phyloP scores from a whole-genome alignment of 257 asterid genomes.

The Avicennia marina region DNA sequence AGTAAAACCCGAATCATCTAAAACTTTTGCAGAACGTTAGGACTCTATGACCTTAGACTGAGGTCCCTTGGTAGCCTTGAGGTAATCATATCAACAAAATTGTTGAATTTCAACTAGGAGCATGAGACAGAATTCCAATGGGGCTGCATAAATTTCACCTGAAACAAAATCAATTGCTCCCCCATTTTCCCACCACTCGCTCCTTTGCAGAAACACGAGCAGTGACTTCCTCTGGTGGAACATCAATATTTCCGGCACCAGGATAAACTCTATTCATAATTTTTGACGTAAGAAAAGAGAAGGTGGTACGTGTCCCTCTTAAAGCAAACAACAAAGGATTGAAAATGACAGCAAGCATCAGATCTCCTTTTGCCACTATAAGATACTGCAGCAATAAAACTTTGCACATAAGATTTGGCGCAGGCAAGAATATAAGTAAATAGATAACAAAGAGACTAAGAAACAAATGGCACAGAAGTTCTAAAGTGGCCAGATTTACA shows the following conservation, averaged over 20 bases:
- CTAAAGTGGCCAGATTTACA: too few species aligned
- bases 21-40: conserved; percentile 3
- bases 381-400: conserved; percentile 45
- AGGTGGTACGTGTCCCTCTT: conserved; percentile 62
- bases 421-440: neutral
- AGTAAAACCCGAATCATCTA: conserved; percentile 1
- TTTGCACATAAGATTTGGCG: conserved; percentile 1
- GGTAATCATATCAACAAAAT: neutral
- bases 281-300: conserved; percentile 45
- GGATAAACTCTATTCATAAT: conserved; percentile 31
- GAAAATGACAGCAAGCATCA: conserved; percentile 68
- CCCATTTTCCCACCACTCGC: conserved; percentile 77
- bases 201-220: conserved; percentile 62
- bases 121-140: neutral
- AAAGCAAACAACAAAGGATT: conserved; percentile 74
- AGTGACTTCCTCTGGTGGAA: conserved; percentile 43
- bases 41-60: conserved; percentile 1
- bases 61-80: neutral
- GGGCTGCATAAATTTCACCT: conserved; percentile 15
- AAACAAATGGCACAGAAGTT: too few species aligned
- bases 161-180: conserved; percentile 43
- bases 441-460: neutral
- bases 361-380: conserved; percentile 71
- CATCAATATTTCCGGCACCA: conserved; percentile 15
- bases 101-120: neutral